phyloP scores from a whole-genome alignment of 768 basidiomycete species.

The Inosperma sp. region DNA sequence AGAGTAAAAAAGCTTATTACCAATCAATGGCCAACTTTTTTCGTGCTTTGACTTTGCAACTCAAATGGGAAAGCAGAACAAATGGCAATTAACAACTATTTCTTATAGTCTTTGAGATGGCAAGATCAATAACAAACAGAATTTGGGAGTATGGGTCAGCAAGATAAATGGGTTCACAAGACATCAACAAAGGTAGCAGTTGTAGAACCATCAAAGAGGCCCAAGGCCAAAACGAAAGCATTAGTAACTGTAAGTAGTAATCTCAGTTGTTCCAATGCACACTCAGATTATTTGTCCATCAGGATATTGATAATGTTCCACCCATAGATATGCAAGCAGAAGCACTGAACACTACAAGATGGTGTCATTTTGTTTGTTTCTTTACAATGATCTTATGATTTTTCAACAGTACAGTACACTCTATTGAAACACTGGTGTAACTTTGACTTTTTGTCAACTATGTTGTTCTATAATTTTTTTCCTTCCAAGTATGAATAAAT shows the following conservation, averaged over 20 bases:
- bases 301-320: too few species aligned
- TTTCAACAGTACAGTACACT: too few species aligned
- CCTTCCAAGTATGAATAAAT: too few species aligned
- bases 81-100: neutral
- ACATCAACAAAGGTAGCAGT: neutral
- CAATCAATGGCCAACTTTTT: neutral
- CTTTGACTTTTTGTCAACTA: too few species aligned
- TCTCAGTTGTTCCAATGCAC: neutral
- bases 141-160: neutral
- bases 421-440: too few species aligned
- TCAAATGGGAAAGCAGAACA: neutral
- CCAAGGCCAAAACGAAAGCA: too few species aligned
- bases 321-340: too few species aligned
- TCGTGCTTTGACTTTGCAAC: neutral
- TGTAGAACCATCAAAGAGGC: neutral
- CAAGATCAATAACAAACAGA: neutral
- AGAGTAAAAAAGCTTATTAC: neutral
- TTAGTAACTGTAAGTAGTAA: neutral
- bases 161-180: neutral
- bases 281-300: too few species aligned
- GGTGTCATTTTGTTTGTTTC: too few species aligned
- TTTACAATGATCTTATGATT: too few species aligned
- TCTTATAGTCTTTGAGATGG: neutral
- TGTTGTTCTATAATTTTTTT: too few species aligned
- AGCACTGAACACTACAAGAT: too few species aligned